Percentiles rank a stretch among this genome's conserved stretches.
These are phyloP conservation scores for Gyromitra esculenta DNA, from an alignment of 2,329 filamentous ascomycete genomes.

Conservation along the genomic window DNA sequence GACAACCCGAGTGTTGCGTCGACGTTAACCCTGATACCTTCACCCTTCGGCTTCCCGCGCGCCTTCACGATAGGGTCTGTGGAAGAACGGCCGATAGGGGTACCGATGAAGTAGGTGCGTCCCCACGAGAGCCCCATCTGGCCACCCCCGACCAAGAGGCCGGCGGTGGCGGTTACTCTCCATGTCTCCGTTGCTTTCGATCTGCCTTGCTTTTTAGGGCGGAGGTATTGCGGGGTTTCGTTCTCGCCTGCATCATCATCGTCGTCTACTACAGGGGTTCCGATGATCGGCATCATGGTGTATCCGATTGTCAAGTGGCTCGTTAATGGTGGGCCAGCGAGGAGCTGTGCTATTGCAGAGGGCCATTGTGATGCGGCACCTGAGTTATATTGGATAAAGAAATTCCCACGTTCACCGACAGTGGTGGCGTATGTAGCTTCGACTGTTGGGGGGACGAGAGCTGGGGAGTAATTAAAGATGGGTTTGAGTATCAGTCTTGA, in stretches of 20 bases:
- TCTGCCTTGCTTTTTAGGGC: not conserved
- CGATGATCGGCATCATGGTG: constrained; percentile 16
- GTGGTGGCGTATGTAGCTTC: constrained; percentile 38
- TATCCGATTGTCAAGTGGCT: constrained; percentile 51
- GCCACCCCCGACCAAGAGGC: constrained; percentile 32
- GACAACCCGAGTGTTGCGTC: constrained; percentile 28
- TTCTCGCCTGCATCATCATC: constrained; percentile 31
- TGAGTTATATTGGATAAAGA: constrained; percentile 50
- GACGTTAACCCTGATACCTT: constrained; percentile 40
- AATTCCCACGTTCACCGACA: constrained; percentile 37
- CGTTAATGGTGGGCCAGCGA: constrained; percentile 23
- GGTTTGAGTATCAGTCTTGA: constrained; percentile 35
- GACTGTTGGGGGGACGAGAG: constrained; percentile 32
- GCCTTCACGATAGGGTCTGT: not conserved
- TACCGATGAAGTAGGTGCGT: constrained; percentile 51
- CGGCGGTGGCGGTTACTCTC: constrained; percentile 32
- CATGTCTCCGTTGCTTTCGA: constrained; percentile 49
- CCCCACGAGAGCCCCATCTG: constrained; percentile 46
- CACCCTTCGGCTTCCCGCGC: constrained; percentile 5
- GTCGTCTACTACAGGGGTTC: not conserved
- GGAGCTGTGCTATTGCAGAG: constrained; percentile 27
- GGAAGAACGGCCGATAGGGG: constrained; percentile 30
- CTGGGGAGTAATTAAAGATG: constrained; percentile 41
- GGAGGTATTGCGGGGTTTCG: not conserved
- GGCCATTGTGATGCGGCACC: constrained; percentile 38